Conservation (phyloP, 495 filamentous ascomycete genomes). For the Cercophora newfieldiana region DNA sequence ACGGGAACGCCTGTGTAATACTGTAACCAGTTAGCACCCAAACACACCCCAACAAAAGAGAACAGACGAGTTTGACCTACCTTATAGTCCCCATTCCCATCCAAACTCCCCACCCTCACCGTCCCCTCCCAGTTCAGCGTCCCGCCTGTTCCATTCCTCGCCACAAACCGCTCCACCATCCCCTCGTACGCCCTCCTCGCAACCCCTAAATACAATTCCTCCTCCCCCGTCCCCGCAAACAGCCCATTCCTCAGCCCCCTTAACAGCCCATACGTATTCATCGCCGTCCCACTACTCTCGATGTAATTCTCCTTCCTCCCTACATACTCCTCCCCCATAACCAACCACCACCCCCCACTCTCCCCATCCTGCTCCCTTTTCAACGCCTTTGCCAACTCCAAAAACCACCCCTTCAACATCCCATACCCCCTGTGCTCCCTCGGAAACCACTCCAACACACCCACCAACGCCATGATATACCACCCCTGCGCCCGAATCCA, state of each 20-base stretch:
- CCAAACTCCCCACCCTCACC: conserved; percentile 56
- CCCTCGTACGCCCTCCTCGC: conserved; percentile 31
- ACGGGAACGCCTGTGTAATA: conserved; percentile 14
- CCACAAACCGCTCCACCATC: conserved; percentile 40
- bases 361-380: conserved; percentile 44
- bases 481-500: conserved; percentile 62
- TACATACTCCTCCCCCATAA: conserved; percentile 49
- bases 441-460: conserved; percentile 53
- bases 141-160: conserved; percentile 33
- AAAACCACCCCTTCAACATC: conserved; percentile 41
- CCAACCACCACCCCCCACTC: conserved; percentile 61
- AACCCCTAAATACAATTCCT: conserved; percentile 34
- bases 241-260: conserved; percentile 52
- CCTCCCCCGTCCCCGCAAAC: conserved; percentile 2
- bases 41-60: not conserved
- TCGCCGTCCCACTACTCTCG: conserved; percentile 59
- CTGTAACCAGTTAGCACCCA: conserved; percentile 9
- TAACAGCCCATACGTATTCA: conserved; percentile 58
- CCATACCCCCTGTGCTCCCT: conserved; percentile 32
- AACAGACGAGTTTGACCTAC: conserved; percentile 33
- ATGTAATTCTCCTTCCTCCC: conserved; percentile 58
- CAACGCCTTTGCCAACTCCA: conserved; percentile 43
- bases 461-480: conserved; percentile 60
- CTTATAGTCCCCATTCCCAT: conserved; percentile 49
- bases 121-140: conserved; percentile 55